phyloP scores from a whole-genome alignment of 345 rosid genomes.

The Bruguiera parviflora region DNA sequence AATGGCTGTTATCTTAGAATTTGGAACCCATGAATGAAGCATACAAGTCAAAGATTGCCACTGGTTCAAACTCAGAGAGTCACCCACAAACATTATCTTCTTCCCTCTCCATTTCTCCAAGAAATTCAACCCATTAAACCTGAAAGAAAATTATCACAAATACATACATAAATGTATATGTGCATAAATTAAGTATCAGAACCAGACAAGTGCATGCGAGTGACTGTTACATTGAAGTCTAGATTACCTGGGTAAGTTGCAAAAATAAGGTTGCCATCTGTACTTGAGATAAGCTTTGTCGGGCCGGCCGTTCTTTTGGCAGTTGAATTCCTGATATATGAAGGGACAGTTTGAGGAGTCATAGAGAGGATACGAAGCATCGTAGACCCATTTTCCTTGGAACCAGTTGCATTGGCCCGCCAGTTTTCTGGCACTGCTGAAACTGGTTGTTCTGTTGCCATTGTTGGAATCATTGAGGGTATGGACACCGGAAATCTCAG shows the following conservation, averaged over 20 bases:
- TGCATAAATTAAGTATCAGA: too few species aligned
- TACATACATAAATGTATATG: neutral
- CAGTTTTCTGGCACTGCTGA: conserved; percentile 17
- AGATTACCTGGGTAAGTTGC: conserved; percentile 50
- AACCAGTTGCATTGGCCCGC: conserved; percentile 44
- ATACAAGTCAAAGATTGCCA: conserved; percentile 52
- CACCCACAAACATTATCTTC: conserved; percentile 51
- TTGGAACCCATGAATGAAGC: conserved; percentile 36
- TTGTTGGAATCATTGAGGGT: neutral
- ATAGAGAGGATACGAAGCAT: conserved; percentile 50
- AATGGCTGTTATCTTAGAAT: conserved; percentile 12
- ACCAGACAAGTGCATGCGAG: too few species aligned
- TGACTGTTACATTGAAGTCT: too few species aligned
- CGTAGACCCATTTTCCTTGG: conserved; percentile 60
- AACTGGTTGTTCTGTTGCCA: neutral
- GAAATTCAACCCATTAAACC: conserved; percentile 38
- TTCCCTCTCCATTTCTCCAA: conserved; percentile 35
- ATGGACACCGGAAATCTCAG: too few species aligned
- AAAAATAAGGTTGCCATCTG: conserved; percentile 63
- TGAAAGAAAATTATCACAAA: conserved; percentile 9
- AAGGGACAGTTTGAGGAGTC: conserved; percentile 49
- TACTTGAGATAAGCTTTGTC: conserved; percentile 49
- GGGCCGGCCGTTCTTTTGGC: conserved; percentile 53
- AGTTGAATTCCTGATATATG: conserved; percentile 52
- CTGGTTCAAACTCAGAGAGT: conserved; percentile 45